Evolutionary conservation across 129 eudicot genomes (phyloP), one percentile per base, ranked within the genome.

Genomic region (Ambrosia trifida): DNA sequence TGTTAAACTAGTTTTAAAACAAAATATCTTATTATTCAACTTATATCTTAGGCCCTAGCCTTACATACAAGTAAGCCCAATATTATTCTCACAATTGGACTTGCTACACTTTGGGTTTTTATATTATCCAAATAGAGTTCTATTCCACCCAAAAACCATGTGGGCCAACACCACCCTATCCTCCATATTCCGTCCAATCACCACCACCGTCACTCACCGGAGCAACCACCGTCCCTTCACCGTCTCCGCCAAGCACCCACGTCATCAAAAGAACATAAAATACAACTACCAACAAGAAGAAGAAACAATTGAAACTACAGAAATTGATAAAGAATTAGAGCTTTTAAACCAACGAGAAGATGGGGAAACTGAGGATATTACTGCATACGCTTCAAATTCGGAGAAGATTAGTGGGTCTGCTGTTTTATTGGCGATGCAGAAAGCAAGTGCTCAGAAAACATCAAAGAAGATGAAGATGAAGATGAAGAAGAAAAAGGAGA

Each of bases 351-450:
- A 57, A 16, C 57, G 59, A 58, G 65, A 74, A 62, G 5, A 60
- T 24, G 75, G 44, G 75, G 75, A 74, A 62, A 10, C 60, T 24
- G 75, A 43, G 75, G 75, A 46, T 58, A 36, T 17, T 4, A 61
- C 62, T 30, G 59, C 24, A 71, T 71, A 43, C 12, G 32, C 28
- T 57, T 30, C 66, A 7, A 53, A 70, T 40, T 70, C 60, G 3
- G 66, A 57, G 41, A 72, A 74, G 64, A 33, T 82, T 12, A 85
- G 84, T 28, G 89, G 87, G 17, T 74, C 85, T 63, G 87, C 70
- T 72, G 79, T 87, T 14, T 24, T 87, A 63, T 59, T 74, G 71
- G 94, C 87, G 7, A 56, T 82, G 31, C 83, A 77, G 51, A 82
- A 50, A 72, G 89, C 89, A 8, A 65, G 63, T 28, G 84, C 83